Conservation (phyloP, 345 rosid species). For the Eucalyptus grandis region DNA sequence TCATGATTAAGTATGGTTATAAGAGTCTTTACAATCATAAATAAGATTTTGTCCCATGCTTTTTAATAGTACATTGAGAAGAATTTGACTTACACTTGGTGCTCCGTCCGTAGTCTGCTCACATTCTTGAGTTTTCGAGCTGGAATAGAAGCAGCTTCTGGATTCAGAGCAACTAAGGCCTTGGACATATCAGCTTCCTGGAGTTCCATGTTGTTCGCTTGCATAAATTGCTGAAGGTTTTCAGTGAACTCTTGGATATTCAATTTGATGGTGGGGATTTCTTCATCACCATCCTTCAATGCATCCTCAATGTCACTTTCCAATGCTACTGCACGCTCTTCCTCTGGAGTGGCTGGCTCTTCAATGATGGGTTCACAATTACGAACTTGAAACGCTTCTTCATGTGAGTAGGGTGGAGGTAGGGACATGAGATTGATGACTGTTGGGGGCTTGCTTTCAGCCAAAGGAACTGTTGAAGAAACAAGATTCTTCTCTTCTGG, state of each 20-base stretch:
- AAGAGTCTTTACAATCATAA: not conserved
- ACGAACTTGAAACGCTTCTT: not conserved
- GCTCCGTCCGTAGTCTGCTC: constrained; percentile 84
- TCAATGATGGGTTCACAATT: constrained; percentile 59
- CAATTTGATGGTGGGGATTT: constrained; percentile 69
- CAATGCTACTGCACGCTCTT: constrained; percentile 18
- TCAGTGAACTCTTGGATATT: constrained; percentile 46
- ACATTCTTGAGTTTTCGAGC: constrained; percentile 66
- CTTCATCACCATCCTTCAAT: constrained; percentile 54
- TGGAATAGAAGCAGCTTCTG: constrained; percentile 55
- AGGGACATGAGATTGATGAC: constrained; percentile 25
- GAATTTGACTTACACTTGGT: constrained; percentile 72
- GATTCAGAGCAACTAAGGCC: constrained; percentile 79
- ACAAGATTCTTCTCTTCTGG: constrained; percentile 61
- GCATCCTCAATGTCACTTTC: constrained; percentile 68
- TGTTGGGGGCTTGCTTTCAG: constrained; percentile 15
- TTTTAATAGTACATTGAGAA: not conserved
- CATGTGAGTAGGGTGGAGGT: constrained; percentile 10
- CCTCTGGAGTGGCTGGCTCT: constrained; percentile 80
- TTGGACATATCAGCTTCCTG: constrained; percentile 67
- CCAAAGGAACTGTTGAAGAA: constrained; percentile 18
- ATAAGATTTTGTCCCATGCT: not conserved
- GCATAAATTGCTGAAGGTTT: constrained; percentile 49
- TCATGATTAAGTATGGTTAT: not conserved
- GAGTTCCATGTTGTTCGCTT: constrained; percentile 47